phyloP scores from a whole-genome alignment of 2,329 filamentous ascomycete genomes.

The Fusarium proliferatum region DNA sequence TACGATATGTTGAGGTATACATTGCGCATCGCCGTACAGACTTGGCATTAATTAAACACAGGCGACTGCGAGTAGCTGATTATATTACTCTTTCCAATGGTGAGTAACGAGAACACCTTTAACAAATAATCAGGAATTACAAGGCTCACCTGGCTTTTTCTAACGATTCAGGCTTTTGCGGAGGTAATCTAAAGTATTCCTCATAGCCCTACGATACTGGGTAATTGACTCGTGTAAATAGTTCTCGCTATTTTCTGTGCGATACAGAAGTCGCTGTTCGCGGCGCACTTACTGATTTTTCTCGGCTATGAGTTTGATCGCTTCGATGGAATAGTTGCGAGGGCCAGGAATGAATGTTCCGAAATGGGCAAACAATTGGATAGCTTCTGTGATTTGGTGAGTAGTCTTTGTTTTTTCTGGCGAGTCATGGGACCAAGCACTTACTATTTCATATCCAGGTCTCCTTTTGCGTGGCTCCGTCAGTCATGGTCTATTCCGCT shows the following conservation, averaged over 20 bases:
- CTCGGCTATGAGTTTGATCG: neutral
- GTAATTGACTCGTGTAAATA: neutral
- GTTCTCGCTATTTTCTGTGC: neutral
- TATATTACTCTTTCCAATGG: constrained; percentile 5
- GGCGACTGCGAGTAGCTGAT: neutral
- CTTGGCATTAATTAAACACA: neutral
- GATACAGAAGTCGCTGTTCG: neutral
- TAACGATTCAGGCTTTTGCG: neutral
- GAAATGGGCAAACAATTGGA: neutral
- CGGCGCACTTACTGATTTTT: neutral
- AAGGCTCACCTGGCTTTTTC: too few relatives aligned
- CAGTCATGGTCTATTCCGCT: neutral
- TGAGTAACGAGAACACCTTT: rapidly evolving
- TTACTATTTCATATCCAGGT: neutral
- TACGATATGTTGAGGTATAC: neutral
- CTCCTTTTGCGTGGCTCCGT: neutral
- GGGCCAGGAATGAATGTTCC: neutral
- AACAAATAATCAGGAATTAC: rapidly evolving
- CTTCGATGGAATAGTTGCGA: neutral
- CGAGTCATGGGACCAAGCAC: rapidly evolving
- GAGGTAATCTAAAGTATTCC: neutral
- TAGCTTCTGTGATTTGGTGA: neutral
- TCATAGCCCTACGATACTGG: neutral
- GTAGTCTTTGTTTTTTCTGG: rapidly evolving
- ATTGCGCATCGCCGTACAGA: rapidly evolving